A percentile compares a stretch with the other conserved stretches of the same genome.
phyloP scores from a whole-genome alignment of 495 filamentous ascomycete species.

The Lasiosphaeria miniovina region DNA sequence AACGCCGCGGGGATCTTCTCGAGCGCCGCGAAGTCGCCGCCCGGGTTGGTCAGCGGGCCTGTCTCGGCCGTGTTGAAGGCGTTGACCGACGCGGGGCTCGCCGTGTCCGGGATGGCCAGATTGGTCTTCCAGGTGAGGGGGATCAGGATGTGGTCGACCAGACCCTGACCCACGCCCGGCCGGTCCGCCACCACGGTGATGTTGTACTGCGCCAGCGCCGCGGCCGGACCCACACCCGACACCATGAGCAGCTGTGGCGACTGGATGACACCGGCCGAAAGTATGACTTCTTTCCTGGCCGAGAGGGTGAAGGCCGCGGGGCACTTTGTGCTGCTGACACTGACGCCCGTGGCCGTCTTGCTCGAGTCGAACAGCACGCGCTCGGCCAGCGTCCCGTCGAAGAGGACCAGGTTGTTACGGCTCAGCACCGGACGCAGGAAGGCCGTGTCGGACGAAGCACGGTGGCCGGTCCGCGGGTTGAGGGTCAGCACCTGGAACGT shows the following conservation, averaged over 20 bases:
- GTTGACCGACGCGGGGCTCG: background rate
- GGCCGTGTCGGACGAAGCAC: conserved; percentile 27
- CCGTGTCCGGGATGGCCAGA: background rate
- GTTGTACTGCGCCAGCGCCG: conserved; percentile 31
- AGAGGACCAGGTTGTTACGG: conserved; percentile 9
- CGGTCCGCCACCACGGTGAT: conserved; percentile 43
- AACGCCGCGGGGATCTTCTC: conserved; percentile 47
- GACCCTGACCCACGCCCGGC: conserved; percentile 49
- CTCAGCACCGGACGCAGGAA: conserved; percentile 25
- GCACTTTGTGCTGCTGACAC: background rate
- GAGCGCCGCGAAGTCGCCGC: conserved; percentile 43
- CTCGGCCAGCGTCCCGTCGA: conserved; percentile 9
- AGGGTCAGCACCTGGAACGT: conserved; percentile 44
- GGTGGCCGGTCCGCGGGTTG: conserved; percentile 27
- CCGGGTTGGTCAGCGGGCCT: conserved; percentile 39
- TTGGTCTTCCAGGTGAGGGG: conserved; percentile 17
- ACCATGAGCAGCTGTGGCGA: conserved; percentile 54
- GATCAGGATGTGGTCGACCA: conserved; percentile 23
- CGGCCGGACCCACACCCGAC: conserved; percentile 49
- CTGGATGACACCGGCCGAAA: conserved; percentile 46
- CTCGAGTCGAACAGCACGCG: conserved; percentile 14
- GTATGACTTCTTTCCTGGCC: conserved; percentile 46
- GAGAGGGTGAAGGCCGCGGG: conserved; percentile 12
- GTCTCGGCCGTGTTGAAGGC: conserved; percentile 10
- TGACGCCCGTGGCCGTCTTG: conserved; percentile 19